Evolutionary conservation across 2,329 filamentous ascomycete species (phyloP).

Genomic region (Phialemonium atrogriseum): DNA sequence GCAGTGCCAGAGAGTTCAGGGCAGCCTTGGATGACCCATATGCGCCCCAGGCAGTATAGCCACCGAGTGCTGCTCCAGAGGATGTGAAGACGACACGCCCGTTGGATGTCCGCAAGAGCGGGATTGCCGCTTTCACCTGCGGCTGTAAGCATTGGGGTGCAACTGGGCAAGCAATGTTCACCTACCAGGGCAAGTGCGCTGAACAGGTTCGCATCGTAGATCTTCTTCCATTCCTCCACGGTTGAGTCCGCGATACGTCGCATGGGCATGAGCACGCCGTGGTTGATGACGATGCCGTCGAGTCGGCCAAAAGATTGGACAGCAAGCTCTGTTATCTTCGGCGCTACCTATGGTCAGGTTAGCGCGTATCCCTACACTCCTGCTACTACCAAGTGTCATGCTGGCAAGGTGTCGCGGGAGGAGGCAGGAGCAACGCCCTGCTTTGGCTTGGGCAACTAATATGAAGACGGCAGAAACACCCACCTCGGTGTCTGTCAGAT

Average conservation of each 20-base stretch:
- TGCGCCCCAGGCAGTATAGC: slow-evolving; percentile 66
- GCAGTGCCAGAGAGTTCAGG: slow-evolving; percentile 67
- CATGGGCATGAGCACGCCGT: slow-evolving; percentile 73
- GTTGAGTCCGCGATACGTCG: slow-evolving; percentile 58
- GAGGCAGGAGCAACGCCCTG: not conserved
- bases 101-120: slow-evolving; percentile 56
- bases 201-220: slow-evolving; percentile 83
- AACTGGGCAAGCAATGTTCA: slow-evolving; percentile 2
- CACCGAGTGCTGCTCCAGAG: slow-evolving; percentile 62
- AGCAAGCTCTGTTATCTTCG: slow-evolving; percentile 57
- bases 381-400: not conserved
- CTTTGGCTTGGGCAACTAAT: too few species aligned
- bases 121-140: slow-evolving; percentile 63
- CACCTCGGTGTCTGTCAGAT: slow-evolving; percentile 46
- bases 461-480: too few species aligned
- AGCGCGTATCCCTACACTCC: too few species aligned
- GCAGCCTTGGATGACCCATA: slow-evolving; percentile 82
- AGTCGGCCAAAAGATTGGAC: slow-evolving; percentile 60
- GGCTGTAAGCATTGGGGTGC: slow-evolving; percentile 9
- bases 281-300: slow-evolving; percentile 82
- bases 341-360: slow-evolving; percentile 44
- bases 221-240: slow-evolving; percentile 64
- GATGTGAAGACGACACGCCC: slow-evolving; percentile 73
- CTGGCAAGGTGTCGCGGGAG: too few species aligned
- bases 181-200: slow-evolving; percentile 70